These are phyloP conservation scores for Senecio squalidus DNA, from an alignment of 140 eudicot genomes.

Conservation along the genomic window DNA sequence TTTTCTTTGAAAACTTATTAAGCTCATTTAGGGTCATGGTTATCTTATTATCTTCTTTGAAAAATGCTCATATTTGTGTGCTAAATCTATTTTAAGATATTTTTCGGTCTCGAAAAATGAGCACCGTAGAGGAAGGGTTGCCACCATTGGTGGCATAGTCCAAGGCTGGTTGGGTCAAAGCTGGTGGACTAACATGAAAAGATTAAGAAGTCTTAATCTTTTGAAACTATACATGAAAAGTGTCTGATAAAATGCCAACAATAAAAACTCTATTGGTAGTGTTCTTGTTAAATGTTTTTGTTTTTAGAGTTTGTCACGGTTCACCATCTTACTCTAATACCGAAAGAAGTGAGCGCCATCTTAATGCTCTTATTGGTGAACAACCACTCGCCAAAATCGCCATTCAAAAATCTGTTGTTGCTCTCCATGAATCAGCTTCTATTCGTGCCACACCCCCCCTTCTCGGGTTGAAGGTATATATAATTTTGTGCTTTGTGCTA, in stretches of 20 bases:
- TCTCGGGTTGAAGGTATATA: constrained; percentile 54
- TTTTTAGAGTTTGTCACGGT: constrained; percentile 6
- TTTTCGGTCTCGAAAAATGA: no score
- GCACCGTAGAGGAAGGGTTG: no score
- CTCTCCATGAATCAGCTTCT: constrained; percentile 34
- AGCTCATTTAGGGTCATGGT: no score
- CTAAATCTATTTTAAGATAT: no score
- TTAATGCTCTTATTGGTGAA: constrained; percentile 28
- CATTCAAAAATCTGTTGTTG: constrained; percentile 35
- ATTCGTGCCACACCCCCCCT: constrained; percentile 46
- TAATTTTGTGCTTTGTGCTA: background rate
- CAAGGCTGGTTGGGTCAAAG: no score
- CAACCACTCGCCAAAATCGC: constrained; percentile 67
- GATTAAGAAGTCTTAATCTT: no score
- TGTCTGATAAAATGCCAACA: constrained; percentile 8
- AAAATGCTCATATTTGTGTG: no score
- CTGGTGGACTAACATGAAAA: no score
- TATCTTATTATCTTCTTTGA: no score
- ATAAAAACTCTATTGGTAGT: constrained; percentile 4
- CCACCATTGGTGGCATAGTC: no score
- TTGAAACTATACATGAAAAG: no score
- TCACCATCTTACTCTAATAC: constrained; percentile 13
- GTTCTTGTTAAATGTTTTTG: background rate
- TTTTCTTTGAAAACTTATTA: no score
- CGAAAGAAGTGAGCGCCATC: background rate